phyloP scores from a whole-genome alignment of 495 filamentous ascomycete species.

The Thozetella sp. region DNA sequence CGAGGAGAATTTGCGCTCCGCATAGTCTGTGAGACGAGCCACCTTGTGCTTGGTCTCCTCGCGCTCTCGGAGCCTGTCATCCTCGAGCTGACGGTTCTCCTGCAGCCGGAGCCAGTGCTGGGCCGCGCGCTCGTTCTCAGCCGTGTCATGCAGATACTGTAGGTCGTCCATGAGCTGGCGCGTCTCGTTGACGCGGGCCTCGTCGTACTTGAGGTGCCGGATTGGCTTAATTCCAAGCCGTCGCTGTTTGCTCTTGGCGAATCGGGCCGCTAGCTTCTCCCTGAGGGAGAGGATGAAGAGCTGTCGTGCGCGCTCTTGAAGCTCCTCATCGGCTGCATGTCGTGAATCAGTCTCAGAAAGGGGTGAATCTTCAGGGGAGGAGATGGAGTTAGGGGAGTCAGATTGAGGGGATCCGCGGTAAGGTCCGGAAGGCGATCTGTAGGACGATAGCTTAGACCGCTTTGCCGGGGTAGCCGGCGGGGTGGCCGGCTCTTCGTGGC shows the following conservation, averaged over 20 bases:
- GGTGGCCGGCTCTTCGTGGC: too few relatives aligned
- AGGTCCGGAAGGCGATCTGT: too few relatives aligned
- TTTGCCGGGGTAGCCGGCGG: too few relatives aligned
- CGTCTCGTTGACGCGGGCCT: neutral
- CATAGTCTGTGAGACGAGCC: neutral
- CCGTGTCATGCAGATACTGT: neutral
- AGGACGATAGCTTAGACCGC: too few relatives aligned
- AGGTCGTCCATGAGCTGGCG: neutral
- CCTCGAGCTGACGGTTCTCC: neutral
- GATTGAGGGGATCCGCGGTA: too few relatives aligned
- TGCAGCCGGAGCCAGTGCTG: neutral
- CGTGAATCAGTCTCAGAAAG: neutral
- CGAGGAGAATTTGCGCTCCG: neutral
- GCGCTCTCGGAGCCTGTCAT: neutral
- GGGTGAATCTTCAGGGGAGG: too few relatives aligned
- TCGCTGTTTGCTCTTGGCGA: neutral
- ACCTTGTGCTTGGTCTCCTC: neutral
- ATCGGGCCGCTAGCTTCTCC: neutral
- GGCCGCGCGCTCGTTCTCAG: neutral
- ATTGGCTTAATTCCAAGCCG: neutral
- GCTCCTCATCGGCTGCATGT: neutral
- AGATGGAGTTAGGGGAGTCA: too few relatives aligned
- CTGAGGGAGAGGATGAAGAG: neutral
- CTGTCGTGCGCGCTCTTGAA: neutral
- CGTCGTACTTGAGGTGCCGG: neutral